These are phyloP conservation scores for Aspergillus baeticus DNA, from an alignment of 495 filamentous ascomycete genomes.

Conservation along the genomic window DNA sequence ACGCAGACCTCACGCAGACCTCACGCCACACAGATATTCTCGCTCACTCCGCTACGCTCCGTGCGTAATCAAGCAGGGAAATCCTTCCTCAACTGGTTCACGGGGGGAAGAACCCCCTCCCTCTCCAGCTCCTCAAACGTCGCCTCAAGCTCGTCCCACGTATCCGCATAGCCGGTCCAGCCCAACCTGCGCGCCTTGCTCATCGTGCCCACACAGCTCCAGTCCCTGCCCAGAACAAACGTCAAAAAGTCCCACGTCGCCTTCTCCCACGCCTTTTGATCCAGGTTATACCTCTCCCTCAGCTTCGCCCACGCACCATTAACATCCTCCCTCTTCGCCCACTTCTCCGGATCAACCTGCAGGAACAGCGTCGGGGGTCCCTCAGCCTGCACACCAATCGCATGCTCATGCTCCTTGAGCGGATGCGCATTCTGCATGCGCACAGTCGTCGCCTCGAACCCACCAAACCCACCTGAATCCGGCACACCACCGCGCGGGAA, in stretches of 20 bases:
- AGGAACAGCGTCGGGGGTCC: slow-evolving; percentile 32
- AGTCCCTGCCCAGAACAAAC: slow-evolving; percentile 52
- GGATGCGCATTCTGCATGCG: slow-evolving; percentile 38
- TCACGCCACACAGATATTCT: too few relatives aligned
- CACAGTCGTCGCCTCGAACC: slow-evolving; percentile 6
- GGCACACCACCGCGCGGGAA: slow-evolving; percentile 30
- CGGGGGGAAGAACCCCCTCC: slow-evolving; percentile 22
- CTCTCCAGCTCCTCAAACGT: slow-evolving; percentile 46
- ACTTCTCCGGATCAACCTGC: slow-evolving; percentile 51
- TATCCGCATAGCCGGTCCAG: slow-evolving; percentile 41
- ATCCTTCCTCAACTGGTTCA: slow-evolving; percentile 16
- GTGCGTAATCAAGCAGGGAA: too few relatives aligned
- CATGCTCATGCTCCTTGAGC: slow-evolving; percentile 23
- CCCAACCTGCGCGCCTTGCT: slow-evolving; percentile 54
- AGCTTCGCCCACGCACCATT: slow-evolving; percentile 46
- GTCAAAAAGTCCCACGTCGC: slow-evolving; percentile 56
- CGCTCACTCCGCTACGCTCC: too few relatives aligned
- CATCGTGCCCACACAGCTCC: slow-evolving; percentile 48
- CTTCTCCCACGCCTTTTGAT: slow-evolving; percentile 49
- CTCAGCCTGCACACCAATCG: slow-evolving; percentile 39
- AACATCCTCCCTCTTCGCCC: slow-evolving; percentile 50
- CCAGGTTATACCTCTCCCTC: slow-evolving; percentile 44
- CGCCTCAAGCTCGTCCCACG: slow-evolving; percentile 50
- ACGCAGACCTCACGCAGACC: too few relatives aligned
- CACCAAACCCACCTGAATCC: slow-evolving; percentile 1